Conservation (phyloP, 129 eudicot species). For the Mikania micrantha region DNA sequence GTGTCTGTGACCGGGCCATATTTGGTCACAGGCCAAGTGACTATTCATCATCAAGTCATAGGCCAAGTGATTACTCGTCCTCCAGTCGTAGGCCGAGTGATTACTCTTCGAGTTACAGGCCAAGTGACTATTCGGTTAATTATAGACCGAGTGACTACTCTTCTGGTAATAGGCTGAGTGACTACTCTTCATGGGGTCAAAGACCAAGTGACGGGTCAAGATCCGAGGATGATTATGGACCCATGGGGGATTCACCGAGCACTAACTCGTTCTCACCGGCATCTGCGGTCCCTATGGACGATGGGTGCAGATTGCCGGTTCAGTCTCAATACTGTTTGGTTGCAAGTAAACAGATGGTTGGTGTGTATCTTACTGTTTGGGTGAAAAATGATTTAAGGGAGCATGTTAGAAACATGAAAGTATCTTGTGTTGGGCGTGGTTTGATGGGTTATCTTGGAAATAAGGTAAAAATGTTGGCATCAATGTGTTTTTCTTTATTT, state of each 20-base stretch:
- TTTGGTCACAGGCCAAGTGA: constrained; percentile 79
- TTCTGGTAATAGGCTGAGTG: constrained; percentile 56
- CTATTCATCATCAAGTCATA: constrained; percentile 33
- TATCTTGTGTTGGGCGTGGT: constrained; percentile 94
- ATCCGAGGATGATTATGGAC: constrained; percentile 75
- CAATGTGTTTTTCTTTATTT: too few species aligned
- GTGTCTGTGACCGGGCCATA: constrained; percentile 84
- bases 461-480: constrained; percentile 43
- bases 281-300: constrained; percentile 40
- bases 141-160: constrained; percentile 73
- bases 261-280: constrained; percentile 57
- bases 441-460: constrained; percentile 95
- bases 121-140: constrained; percentile 44
- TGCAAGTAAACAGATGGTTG: constrained; percentile 93
- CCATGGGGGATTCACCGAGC: constrained; percentile 71
- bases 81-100: constrained; percentile 58
- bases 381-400: constrained; percentile 72
- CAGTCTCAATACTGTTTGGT: constrained; percentile 66
- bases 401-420: constrained; percentile 67
- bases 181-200: constrained; percentile 56
- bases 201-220: constrained; percentile 63
- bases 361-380: constrained; percentile 75
- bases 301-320: constrained; percentile 35
- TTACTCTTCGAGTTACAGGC: constrained; percentile 49
- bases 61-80: constrained; percentile 58